Evolutionary conservation across 805 yeast species (phyloP).

Genomic region (Lipomyces sp.): DNA sequence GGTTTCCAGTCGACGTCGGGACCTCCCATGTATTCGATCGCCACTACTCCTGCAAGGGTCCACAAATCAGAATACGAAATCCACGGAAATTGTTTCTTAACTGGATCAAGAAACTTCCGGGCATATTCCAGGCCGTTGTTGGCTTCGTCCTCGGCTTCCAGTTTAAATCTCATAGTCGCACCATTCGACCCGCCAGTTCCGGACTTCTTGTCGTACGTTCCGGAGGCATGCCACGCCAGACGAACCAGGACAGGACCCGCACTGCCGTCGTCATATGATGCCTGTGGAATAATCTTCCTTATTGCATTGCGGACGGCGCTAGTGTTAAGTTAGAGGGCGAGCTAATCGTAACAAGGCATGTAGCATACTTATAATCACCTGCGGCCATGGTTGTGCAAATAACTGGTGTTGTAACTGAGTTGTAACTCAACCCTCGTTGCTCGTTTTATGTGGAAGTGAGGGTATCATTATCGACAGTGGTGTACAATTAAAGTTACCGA

Average conservation of each 20-base stretch:
- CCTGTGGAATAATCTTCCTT: slow-evolving; percentile 45
- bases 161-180: slow-evolving; percentile 63
- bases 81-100: slow-evolving; percentile 67
- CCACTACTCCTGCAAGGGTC: slow-evolving; percentile 78
- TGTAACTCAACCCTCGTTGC: no score
- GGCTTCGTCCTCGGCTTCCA: slow-evolving; percentile 60
- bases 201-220: slow-evolving; percentile 66
- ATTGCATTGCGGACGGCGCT: slow-evolving; percentile 49
- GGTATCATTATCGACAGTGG: no score
- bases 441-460: no score
- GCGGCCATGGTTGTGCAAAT: slow-evolving; percentile 7
- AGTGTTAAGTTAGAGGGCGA: neutral
- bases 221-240: slow-evolving; percentile 80
- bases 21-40: slow-evolving; percentile 78
- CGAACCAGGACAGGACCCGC: slow-evolving; percentile 75
- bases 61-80: slow-evolving; percentile 78
- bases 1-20: slow-evolving; percentile 78
- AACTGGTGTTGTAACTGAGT: no score
- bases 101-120: slow-evolving; percentile 59
- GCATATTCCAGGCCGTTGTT: slow-evolving; percentile 69
- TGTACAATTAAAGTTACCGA: no score
- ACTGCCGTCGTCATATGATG: slow-evolving; percentile 67
- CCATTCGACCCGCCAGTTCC: slow-evolving; percentile 61
- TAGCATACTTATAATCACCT: slow-evolving; percentile 26
- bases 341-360: neutral